Conservation (phyloP, 352 stramenopile genomes). For the Globisporangium iwayamae region DNA sequence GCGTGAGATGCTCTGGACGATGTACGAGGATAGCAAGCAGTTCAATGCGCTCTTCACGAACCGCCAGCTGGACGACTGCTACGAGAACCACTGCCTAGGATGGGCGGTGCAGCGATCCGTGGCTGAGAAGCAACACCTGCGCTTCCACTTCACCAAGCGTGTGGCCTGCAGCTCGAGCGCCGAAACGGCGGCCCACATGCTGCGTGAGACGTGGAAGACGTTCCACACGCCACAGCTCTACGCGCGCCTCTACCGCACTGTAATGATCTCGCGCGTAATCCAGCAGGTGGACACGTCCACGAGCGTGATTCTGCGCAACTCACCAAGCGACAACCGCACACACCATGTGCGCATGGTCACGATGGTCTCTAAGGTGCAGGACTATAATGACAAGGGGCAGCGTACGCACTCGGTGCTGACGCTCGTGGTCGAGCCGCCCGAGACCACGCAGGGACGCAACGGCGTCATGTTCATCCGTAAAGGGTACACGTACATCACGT, state of each 20-base stretch:
- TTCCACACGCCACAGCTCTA: conserved; percentile 37
- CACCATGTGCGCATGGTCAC: conserved; percentile 32
- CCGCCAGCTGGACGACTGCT: conserved; percentile 13
- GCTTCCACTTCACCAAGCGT: conserved; percentile 41
- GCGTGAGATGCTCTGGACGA: conserved; percentile 24
- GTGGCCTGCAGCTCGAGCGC: conserved; percentile 23
- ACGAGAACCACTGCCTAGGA: conserved; percentile 29
- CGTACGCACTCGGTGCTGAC: conserved; percentile 27
- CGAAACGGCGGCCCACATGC: conserved; percentile 20
- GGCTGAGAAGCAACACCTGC: conserved; percentile 24
- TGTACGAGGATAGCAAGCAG: conserved; percentile 23
- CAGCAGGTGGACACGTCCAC: conserved; percentile 36
- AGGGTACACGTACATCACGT: conserved; percentile 44
- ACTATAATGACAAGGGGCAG: conserved; percentile 27
- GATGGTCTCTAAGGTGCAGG: conserved; percentile 33
- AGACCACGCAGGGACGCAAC: conserved; percentile 25
- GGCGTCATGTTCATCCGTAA: conserved; percentile 36
- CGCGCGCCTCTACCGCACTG: conserved; percentile 31
- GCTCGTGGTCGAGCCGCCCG: conserved; percentile 28
- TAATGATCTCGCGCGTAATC: conserved; percentile 32
- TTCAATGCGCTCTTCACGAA: conserved; percentile 26
- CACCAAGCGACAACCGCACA: conserved; percentile 28
- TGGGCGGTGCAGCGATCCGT: conserved; percentile 39
- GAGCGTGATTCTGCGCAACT: conserved; percentile 38
- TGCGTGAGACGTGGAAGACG: conserved; percentile 27